These are phyloP conservation scores for Coprinopsis sp. DNA, from an alignment of 768 basidiomycete genomes.

Conservation along the genomic window DNA sequence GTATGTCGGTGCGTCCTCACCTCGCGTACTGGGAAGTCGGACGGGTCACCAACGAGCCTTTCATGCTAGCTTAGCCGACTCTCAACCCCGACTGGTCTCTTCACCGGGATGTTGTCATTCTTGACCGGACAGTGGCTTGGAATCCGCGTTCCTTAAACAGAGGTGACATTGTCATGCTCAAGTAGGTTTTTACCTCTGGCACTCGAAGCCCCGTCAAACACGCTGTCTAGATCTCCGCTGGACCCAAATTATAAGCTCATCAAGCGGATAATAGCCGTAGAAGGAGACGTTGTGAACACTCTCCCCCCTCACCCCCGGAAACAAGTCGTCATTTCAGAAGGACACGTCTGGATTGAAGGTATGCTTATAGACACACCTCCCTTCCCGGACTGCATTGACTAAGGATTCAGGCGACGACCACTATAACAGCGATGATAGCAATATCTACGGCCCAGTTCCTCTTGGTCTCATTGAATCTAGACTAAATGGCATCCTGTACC, in stretches of 20 bases:
- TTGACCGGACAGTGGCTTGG: conserved; percentile 47
- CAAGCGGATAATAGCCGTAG: conserved; percentile 62
- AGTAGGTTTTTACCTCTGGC: conserved; percentile 30
- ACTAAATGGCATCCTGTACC: conserved; percentile 48
- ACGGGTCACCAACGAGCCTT: neutral
- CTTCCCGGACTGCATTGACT: neutral
- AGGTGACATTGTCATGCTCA: conserved; percentile 64
- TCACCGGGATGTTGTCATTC: conserved; percentile 59
- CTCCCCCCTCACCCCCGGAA: conserved; percentile 61
- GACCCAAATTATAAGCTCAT: conserved; percentile 50
- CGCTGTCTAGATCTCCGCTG: conserved; percentile 49
- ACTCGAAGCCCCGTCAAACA: neutral
- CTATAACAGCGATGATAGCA: conserved; percentile 67
- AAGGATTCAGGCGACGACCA: conserved; percentile 52
- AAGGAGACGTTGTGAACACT: conserved; percentile 61
- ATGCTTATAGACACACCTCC: conserved; percentile 7
- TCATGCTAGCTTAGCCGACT: conserved; percentile 47
- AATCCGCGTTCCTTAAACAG: conserved; percentile 34
- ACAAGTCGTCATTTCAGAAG: conserved; percentile 51
- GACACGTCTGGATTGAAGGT: conserved; percentile 78
- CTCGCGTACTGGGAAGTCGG: neutral
- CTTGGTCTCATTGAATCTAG: conserved; percentile 47
- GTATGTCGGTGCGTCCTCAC: conserved; percentile 62
- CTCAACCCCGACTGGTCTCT: conserved; percentile 67
- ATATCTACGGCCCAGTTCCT: conserved; percentile 61